Base-by-base conservation (phyloP, 805 yeast species). In the Yueomyces sinensis region DNA sequence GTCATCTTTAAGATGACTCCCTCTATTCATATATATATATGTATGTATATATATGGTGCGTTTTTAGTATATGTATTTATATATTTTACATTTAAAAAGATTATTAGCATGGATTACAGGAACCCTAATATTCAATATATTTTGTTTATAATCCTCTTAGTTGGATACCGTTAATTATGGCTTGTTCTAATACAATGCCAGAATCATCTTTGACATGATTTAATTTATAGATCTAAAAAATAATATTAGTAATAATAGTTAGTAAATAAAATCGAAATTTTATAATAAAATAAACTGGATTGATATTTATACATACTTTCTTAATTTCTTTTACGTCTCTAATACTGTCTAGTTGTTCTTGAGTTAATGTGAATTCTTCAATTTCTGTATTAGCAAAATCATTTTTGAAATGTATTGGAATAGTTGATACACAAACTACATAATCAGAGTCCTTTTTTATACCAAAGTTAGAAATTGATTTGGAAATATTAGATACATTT, bases 391-490 rank as follows among this genome's bases (percentile, higher is more conserved):
- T 30, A 4, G 58, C 34, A 23, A 45, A 41, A 4, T 42, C 36
- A 2, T 41, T 36, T 3, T 43, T 39, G 15, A 46, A 44, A 4
- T 37, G 36, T 22, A 43, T 33, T 11, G 55, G 53, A 18, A 61
- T 30, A 2, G 78, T 62, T 40, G 71, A 72, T n/a, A 80, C 49
- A 9, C 68, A 72, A 4, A 79, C 48, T 5, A 81, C 37, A 18
- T 62, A 59, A 0, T 47, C 48, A 3, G 72, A 55, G 3, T 60
- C 58, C 23, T 66, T 68, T 34, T 73, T 70, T 14, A 82, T 64
- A 9, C 94, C 94, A 56, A 81, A 80, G 44, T 70, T 64, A 41
- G 67, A 71, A 41, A 82, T 61, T 1, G 84, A 77, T 39, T 82
- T 91, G 52, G 65, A 63, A 28, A 72, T 68, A 49, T 79, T 81